Base-by-base conservation (phyloP, 2,329 filamentous ascomycete genomes). In the Anisogramma anomala region DNA sequence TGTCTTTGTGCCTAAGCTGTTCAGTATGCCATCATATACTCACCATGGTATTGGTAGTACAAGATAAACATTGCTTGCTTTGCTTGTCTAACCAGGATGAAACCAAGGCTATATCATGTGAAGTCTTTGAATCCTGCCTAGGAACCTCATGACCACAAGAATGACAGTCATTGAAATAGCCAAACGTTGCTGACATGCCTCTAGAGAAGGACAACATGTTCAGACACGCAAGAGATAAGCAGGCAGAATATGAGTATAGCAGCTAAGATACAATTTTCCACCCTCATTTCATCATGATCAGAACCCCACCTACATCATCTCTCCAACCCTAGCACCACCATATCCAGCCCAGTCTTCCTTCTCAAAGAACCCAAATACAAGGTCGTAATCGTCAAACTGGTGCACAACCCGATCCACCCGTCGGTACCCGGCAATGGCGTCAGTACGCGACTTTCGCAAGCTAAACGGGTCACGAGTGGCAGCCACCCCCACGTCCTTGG, bases 301-400 rank as follows among this genome's bases (percentile, higher is more conserved):
- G n/a, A n/a, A n/a, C n/a, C n/a, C n/a, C n/a, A n/a, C n/a, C n/a
- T n/a, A n/a, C 45, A 65, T 52, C 41, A 67, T 62, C 58, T 77
- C 73, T 13, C 73, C 73, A 34, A 77, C 69, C 22, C 72, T 62
- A 7, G 72, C 69, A 18, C 58, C 60, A 48, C 69, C 69, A 9
- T 67, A 64, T 9, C 72, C 72, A 35, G 63, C 58, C 74, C 75
- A 96, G 54, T 83, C 89, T 51, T 94, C 78, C 45, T 85, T 77
- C 67, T 96, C 88, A 58, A 94, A 98, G 69, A 93, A 95, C 45
- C 89, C 77, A 67, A 98, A 98, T 33, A 98, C 82, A 27, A 98
- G 71, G 60, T 96, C 88, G 57, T 98, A 98, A 39, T 93, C 91
- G 57, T 98, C 89, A 53, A 98, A 80, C 55, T 96, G 88, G 61